These are phyloP conservation scores for Globisporangium barbulae DNA, from an alignment of 352 stramenopile species.

Conservation along the genomic window DNA sequence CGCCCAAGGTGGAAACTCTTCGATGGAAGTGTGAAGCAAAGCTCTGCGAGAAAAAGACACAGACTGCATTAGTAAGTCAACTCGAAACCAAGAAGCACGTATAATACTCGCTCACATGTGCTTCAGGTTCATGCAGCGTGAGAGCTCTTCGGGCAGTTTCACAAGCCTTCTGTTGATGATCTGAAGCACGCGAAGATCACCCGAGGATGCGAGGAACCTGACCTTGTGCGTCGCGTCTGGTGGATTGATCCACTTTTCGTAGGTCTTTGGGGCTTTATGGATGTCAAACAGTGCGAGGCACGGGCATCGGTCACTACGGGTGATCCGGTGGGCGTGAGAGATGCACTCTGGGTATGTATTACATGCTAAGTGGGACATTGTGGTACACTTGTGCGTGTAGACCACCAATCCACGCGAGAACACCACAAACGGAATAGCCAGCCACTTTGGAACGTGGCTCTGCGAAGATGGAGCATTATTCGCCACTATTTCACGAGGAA, in stretches of 20 bases:
- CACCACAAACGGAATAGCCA: slow-evolving; percentile 13
- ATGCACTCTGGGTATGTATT: slow-evolving; percentile 21
- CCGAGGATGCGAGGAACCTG: slow-evolving; percentile 18
- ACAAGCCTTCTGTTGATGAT: slow-evolving; percentile 29
- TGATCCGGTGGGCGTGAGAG: slow-evolving; percentile 22
- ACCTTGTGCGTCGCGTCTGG: slow-evolving; percentile 24
- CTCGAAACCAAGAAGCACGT: background rate
- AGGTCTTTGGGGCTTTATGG: slow-evolving; percentile 27
- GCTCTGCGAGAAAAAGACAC: slow-evolving; percentile 10
- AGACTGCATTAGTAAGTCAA: background rate
- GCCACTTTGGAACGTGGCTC: slow-evolving; percentile 7
- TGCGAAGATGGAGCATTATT: background rate
- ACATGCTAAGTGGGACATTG: slow-evolving; percentile 12
- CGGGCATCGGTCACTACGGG: slow-evolving; percentile 16
- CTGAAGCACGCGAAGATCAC: slow-evolving; percentile 30
- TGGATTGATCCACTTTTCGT: slow-evolving; percentile 29
- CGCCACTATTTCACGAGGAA: background rate
- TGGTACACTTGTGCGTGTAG: slow-evolving; percentile 12
- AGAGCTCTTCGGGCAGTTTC: slow-evolving; percentile 23
- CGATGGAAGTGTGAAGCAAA: slow-evolving; percentile 24
- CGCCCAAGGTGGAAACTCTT: slow-evolving; percentile 25
- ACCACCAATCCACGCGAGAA: slow-evolving; percentile 13
- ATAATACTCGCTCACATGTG: slow-evolving; percentile 29
- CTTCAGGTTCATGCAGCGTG: slow-evolving; percentile 23
- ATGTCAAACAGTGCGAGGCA: slow-evolving; percentile 34